phyloP scores from a whole-genome alignment of 768 basidiomycete genomes.

The Tricholoma matsutake region DNA sequence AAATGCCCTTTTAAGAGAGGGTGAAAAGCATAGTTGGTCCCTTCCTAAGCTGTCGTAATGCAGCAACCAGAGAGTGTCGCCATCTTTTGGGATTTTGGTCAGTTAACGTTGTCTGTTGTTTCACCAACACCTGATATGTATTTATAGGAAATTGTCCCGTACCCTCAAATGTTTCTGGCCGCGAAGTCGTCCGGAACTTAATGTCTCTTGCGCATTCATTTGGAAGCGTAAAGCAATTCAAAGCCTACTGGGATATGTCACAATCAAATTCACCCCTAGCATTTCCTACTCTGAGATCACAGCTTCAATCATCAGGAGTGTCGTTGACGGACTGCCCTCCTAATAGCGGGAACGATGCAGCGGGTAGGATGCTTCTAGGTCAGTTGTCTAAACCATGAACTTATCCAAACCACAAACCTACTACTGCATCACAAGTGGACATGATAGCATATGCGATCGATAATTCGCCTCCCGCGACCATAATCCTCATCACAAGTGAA shows the following conservation, averaged over 20 bases:
- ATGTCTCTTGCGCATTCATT: constrained; percentile 42
- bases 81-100: constrained; percentile 34
- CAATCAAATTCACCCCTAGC: constrained; percentile 25
- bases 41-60: constrained; percentile 23
- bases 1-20: constrained; percentile 11
- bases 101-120: background rate
- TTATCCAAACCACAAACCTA: background rate
- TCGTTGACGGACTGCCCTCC: constrained; percentile 39
- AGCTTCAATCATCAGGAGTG: constrained; percentile 47
- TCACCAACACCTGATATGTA: background rate
- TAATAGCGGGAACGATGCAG: constrained; percentile 36
- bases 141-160: constrained; percentile 35
- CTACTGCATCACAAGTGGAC: constrained; percentile 16
- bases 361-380: constrained; percentile 53
- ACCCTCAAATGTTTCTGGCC: constrained; percentile 36
- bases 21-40: background rate
- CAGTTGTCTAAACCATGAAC: constrained; percentile 6
- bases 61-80: constrained; percentile 34
- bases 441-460: constrained; percentile 37
- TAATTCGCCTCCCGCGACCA: constrained; percentile 39
- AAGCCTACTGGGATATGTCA: constrained; percentile 49
- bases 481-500: constrained; percentile 47
- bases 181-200: constrained; percentile 41
- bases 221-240: constrained; percentile 48
- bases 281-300: constrained; percentile 27